Evolutionary conservation across 495 filamentous ascomycete genomes (phyloP), one percentile per base, ranked within the genome.

Genomic region (Friedmanniomyces simplex): DNA sequence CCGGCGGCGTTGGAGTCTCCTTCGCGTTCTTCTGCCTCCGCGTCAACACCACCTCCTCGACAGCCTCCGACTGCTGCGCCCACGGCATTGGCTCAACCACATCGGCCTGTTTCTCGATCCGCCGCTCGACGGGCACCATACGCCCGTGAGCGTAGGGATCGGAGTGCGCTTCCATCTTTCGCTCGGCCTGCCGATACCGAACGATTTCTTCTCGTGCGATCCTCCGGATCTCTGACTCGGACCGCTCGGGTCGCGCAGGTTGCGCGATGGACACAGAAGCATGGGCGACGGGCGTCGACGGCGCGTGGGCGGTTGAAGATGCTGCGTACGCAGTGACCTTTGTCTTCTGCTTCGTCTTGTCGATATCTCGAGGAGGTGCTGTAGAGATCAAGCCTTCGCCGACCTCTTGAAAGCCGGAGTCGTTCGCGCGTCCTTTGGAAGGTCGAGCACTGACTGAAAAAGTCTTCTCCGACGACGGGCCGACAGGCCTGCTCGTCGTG

Each of bases 141-240:
- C 52, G 50, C 0, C 63, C 63, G 48, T 65, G 63, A 28, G 49
- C 55, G 46, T 59, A 65, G 7, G 63, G 25, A 21, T 54, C 41
- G 1, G 55, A 51, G 36, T 63, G 63, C 4, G 55, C 55, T 26
- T 61, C 63, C n/a, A 65, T 34, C 47, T 51, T 58, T 1, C 63
- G 50, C 41, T 65, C 63, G 16, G 63, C 63, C 21, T 62, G 54
- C 26, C 62, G 47, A 24, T 64, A 64, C 7, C 54, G 54, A 30
- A 54, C 45, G 32, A 64, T 50, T 32, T 64, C 62, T 20, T 64
- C 58, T 14, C 62, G 26, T 12, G 58, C 50, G 36, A 63, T 52
- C 28, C 25, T 52, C 7, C 63, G 45, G 30, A 65, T 58, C 7
- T 59, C 50, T 21, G 43, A 26, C 25, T 55, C 57, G 22, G 47